Conservation (phyloP, 2,329 filamentous ascomycete genomes). For the Curvularia eragrostidis region DNA sequence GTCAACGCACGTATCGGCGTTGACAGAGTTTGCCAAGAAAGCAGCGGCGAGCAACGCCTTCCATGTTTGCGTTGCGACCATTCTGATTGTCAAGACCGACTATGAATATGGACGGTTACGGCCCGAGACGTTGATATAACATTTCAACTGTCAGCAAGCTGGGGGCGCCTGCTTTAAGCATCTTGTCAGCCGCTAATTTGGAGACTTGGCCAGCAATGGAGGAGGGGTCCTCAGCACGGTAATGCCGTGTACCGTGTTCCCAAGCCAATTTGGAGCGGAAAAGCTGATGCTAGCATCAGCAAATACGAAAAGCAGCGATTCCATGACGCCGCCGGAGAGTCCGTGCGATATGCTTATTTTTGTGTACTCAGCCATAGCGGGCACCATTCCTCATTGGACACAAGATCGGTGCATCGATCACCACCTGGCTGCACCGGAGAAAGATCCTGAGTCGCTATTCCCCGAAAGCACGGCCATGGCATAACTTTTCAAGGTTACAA, state of each 20-base stretch:
- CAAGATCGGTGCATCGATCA: background rate
- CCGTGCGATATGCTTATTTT: constrained; percentile 14
- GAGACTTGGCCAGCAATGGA: background rate
- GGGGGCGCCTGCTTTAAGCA: constrained; percentile 9
- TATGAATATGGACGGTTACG: background rate
- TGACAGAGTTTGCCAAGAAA: constrained; percentile 7
- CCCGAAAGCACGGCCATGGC: background rate
- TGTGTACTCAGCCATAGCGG: background rate
- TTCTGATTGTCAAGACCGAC: constrained; percentile 1
- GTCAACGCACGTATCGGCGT: constrained; percentile 10
- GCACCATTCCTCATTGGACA: constrained; percentile 6
- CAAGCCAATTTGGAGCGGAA: constrained; percentile 5
- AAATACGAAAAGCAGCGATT: constrained; percentile 12
- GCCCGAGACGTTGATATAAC: background rate
- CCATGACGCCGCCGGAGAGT: constrained; percentile 9
- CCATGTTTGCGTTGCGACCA: constrained; percentile 20
- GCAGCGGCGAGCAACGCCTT: constrained; percentile 19
- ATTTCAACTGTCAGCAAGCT: background rate
- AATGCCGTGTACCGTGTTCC: constrained; percentile 4
- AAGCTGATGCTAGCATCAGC: constrained; percentile 7
- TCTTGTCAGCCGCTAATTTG: background rate
- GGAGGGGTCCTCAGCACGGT: constrained; percentile 6
- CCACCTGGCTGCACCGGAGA: background rate
- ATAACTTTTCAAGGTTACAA: background rate
- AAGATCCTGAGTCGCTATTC: background rate